Base-by-base conservation (phyloP, 805 yeast species). In the Saccharomycopsis malanga region DNA sequence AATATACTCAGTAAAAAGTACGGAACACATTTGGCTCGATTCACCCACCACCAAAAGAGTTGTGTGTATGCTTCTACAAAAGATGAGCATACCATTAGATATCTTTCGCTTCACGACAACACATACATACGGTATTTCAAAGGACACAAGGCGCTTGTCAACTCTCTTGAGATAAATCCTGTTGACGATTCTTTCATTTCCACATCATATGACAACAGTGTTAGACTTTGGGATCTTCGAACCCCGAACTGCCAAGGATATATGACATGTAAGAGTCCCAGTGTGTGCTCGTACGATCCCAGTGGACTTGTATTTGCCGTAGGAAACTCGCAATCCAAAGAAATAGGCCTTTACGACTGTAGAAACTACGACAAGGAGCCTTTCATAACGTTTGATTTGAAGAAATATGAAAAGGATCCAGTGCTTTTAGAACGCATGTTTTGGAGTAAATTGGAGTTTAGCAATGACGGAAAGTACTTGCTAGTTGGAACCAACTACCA, bases 151-250 rank as follows among this genome's bases (percentile, higher is more conserved):
- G 85, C 77, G 12, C 74, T 79, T 52, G 96, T 93, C 3, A 74
- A 76, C 3, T 73, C 78, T 6, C 62, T 93, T 4, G 87, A 83
- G 61, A 76, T 87, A 57, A 76, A 80, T 40, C 96, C 95, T 0
- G 68, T 76, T 4, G 72, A 73, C 46, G 88, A 82, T 57, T 64
- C 73, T 10, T 75, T 85, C 58, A 56, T 85, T 7, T 78, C 85
- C 37, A 72, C 89, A 0, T 75, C 95, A 0, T 61, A 74, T 48
- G 98, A 93, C 61, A 74, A 81, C 45, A 79, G 95, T 0, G 84
- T 88, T 1, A 76, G 93, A 53, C 55, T 85, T 4, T 93, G 98
- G 98, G 98, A 93, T 64, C 61, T 84, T 22, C 69, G 91, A 54
- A 70, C 83, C 0, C 69, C 85, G 1, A 71, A 76, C 48, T 76